A percentile compares a stretch with the other conserved stretches of the same genome.
phyloP scores from a whole-genome alignment of 257 asterid genomes.

The Scutellaria baicalensis region DNA sequence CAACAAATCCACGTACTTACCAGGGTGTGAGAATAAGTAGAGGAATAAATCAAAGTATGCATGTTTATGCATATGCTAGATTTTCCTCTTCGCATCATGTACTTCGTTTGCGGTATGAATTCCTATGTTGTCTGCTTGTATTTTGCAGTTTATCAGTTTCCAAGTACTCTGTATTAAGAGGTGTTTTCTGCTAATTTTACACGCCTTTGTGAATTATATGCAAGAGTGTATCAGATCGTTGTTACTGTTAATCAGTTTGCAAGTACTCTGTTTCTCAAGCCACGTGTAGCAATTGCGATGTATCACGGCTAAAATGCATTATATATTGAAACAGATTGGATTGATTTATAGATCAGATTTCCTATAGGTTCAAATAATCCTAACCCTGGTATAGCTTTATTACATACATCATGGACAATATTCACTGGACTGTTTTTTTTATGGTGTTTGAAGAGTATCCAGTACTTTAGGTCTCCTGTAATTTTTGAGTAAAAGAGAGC shows the following conservation, averaged over 20 bases:
- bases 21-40: not conserved
- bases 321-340: no score
- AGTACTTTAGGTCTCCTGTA: constrained; percentile 63
- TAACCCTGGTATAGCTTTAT: not conserved
- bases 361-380: not conserved
- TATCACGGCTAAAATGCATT: no score
- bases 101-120: not conserved
- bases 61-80: not conserved
- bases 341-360: not conserved
- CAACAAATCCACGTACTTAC: not conserved
- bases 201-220: not conserved
- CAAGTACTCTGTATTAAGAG: not conserved
- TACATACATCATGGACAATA: not conserved
- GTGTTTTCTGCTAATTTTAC: not conserved
- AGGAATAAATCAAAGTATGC: not conserved
- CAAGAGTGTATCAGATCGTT: not conserved
- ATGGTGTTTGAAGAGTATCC: constrained; percentile 28
- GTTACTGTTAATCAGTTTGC: not conserved
- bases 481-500: constrained; percentile 74
- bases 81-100: not conserved
- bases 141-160: not conserved
- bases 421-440: constrained; percentile 31
- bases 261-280: no score
- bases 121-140: not conserved
- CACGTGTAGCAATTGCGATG: no score